Evolutionary conservation across 257 asterid species (phyloP).

Genomic region (Solanum ossicruentum): DNA sequence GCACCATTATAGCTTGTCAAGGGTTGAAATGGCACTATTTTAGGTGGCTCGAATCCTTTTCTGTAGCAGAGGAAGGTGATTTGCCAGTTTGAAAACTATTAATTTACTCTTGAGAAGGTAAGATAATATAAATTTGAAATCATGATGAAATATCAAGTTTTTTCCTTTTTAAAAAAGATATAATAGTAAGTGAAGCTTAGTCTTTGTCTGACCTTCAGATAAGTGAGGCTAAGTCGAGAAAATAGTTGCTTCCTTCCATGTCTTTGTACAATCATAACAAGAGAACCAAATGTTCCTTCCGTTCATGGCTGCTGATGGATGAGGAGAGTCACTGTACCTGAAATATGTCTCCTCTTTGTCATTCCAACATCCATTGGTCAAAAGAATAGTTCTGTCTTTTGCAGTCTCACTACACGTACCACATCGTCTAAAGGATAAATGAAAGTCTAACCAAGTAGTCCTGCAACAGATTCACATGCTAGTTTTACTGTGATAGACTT

Average conservation of each 20-base stretch:
- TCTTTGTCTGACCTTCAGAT: constrained; percentile 46
- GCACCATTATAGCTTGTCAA: not conserved
- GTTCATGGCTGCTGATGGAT: constrained; percentile 18
- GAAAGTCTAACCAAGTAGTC: constrained; percentile 86
- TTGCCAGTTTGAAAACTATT: not conserved
- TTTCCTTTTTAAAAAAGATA: not conserved
- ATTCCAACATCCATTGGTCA: not conserved
- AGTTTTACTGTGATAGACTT: constrained; percentile 65
- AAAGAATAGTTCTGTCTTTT: not conserved
- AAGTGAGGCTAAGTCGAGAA: constrained; percentile 87
- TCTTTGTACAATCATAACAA: constrained; percentile 34
- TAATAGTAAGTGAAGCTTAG: not conserved
- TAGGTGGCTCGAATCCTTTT: not conserved
- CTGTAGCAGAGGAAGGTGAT: not conserved
- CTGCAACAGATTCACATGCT: constrained; percentile 84
- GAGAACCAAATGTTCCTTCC: constrained; percentile 51
- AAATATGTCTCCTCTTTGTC: not conserved
- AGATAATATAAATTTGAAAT: not conserved
- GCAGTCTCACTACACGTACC: constrained; percentile 14
- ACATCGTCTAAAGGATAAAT: constrained; percentile 90
- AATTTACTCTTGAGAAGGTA: no score
- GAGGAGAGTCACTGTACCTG: constrained; percentile 62
- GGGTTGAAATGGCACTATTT: not conserved
- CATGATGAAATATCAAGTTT: not conserved
- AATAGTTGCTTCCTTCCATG: constrained; percentile 70